Evolutionary conservation across 495 filamentous ascomycete genomes (phyloP), one percentile per base, ranked within the genome.

Genomic region (Chaetomidium leptoderma): DNA sequence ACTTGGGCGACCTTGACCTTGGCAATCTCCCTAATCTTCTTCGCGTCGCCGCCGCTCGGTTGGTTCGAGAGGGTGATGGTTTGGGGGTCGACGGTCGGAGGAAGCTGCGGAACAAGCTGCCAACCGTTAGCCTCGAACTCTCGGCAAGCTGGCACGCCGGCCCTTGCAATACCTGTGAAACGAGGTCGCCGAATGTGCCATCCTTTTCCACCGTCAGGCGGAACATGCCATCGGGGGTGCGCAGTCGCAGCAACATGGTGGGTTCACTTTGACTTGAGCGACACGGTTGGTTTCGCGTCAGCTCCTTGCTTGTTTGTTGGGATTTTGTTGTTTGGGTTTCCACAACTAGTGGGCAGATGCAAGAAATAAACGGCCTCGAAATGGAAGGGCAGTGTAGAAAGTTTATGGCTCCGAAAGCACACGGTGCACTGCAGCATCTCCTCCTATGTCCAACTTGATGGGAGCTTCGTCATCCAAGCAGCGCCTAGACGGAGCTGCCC

Each of bases 21-120:
- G 48, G 81, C 75, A 44, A 98, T 79, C 37, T 85, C 81, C 19
- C 71, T 77, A 46, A 98, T 67, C 21, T 78, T 72, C 66, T 90
- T 85, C 17, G 86, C 80, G 58, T 96, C 86, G 13, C 85, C 89
- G 49, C 84, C 85, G 36, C 81, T 83, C 2, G 88, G 90, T 50
- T 82, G 81, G 70, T 93, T 93, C 17, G 91, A 93, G 61, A 97
- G 78, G 58, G 79, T 79, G 51, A 97, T 84, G 45, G 85, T 88
- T 46, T 81, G 78, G 8, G 89, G 80, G 61, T 95, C 86, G 62
- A 88, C 80, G 51, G 86, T 85, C 11, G 71, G 55, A 16, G 76
- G 76, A 19, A 81, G 68, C 61, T 77, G 67, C 39, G 74, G 57
- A n/a, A 78, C 53, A 9, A 79, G 70, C 73, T 78, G 56, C 16